Evolutionary conservation across 2,329 filamentous ascomycete species (phyloP).

Genomic region (Curvularia verruculosa): DNA sequence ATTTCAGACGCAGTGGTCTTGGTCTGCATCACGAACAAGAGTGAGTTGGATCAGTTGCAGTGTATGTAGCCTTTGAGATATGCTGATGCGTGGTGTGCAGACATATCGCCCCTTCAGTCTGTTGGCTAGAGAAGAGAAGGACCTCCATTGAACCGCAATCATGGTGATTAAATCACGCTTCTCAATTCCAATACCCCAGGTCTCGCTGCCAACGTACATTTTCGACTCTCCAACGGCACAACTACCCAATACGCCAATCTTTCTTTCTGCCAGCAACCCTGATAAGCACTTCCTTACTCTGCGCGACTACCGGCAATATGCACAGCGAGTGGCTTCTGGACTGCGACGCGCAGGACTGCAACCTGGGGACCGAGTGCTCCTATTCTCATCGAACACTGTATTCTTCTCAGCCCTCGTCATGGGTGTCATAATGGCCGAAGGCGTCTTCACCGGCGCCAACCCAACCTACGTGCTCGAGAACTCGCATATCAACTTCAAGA

Average conservation of each 20-base stretch:
- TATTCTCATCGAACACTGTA: slow-evolving; percentile 76
- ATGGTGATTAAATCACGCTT: slow-evolving; percentile 56
- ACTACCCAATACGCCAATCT: slow-evolving; percentile 55
- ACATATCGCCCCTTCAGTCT: not conserved
- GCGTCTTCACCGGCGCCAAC: slow-evolving; percentile 78
- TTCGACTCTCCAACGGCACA: slow-evolving; percentile 58
- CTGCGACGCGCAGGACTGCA: slow-evolving; percentile 68
- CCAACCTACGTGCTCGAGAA: slow-evolving; percentile 72
- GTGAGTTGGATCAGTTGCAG: not conserved
- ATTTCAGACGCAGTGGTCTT: not conserved
- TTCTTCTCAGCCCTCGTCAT: slow-evolving; percentile 74
- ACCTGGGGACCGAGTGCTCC: slow-evolving; percentile 69
- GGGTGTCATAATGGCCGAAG: slow-evolving; percentile 77
- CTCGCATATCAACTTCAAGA: slow-evolving; percentile 77
- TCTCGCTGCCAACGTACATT: slow-evolving; percentile 55
- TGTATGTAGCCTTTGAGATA: not conserved
- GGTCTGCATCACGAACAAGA: not conserved
- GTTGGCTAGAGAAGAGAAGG: not conserved
- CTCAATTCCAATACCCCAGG: slow-evolving; percentile 54
- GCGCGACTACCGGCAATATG: slow-evolving; percentile 69
- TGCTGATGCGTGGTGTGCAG: not conserved
- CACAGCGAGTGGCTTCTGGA: slow-evolving; percentile 74
- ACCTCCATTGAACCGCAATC: not conserved
- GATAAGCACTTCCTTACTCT: slow-evolving; percentile 70
- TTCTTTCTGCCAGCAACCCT: slow-evolving; percentile 70